A percentile compares a stretch with the other conserved stretches of the same genome.
Conservation (phyloP, 2,329 filamentous ascomycete genomes). For the Coniochaeta pulveracea region DNA sequence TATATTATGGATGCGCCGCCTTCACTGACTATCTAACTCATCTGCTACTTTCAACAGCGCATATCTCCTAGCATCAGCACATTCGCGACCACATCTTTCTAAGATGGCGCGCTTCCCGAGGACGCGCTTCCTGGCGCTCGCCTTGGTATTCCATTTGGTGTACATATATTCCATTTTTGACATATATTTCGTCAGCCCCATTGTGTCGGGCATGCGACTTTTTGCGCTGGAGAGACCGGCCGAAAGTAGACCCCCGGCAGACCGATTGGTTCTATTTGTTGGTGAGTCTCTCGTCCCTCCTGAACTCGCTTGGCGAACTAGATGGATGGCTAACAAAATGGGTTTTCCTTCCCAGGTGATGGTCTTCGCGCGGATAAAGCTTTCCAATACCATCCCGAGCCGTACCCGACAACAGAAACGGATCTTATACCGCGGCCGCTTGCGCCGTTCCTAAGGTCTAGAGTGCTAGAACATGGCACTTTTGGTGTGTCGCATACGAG, state of each 20-base stretch:
- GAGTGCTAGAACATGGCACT: constrained; percentile 78
- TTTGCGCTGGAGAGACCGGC: constrained; percentile 56
- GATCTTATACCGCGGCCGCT: constrained; percentile 67
- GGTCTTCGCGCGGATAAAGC: constrained; percentile 95
- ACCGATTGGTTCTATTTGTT: constrained; percentile 85
- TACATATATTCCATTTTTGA: constrained; percentile 97
- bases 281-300: constrained; percentile 38
- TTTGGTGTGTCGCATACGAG: constrained; percentile 96
- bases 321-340: too few relatives aligned
- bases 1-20: too few relatives aligned
- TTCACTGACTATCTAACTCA: too few relatives aligned
- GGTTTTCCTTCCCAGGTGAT: constrained; percentile 57
- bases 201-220: constrained; percentile 88
- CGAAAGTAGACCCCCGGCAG: constrained; percentile 62
- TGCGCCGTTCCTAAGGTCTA: constrained; percentile 82
- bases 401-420: constrained; percentile 55
- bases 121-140: constrained; percentile 76
- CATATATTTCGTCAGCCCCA: constrained; percentile 96
- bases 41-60: too few relatives aligned
- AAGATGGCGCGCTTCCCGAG: constrained; percentile 49
- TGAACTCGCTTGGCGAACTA: not conserved
- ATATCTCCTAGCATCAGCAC: too few relatives aligned
- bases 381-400: constrained; percentile 86
- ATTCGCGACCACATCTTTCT: constrained; percentile 1
- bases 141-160: constrained; percentile 82